Percentiles rank a stretch among this genome's conserved stretches.
Evolutionary conservation across 192 early-diverging fungal genomes (phyloP).

Genomic region (Coemansia sp.): DNA sequence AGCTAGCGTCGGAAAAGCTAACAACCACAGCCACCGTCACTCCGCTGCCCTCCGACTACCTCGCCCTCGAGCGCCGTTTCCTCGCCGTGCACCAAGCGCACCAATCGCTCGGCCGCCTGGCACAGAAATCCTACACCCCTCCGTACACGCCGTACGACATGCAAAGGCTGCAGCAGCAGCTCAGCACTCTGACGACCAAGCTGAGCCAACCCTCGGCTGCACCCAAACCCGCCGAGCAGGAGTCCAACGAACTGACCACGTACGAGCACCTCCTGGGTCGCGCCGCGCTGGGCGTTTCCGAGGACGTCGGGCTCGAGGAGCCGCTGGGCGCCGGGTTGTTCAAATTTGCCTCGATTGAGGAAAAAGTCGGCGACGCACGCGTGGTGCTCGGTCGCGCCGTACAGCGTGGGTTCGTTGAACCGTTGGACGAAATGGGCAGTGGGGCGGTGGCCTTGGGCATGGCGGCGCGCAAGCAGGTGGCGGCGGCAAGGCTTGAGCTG

Average conservation of each 20-base stretch:
- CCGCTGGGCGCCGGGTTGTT: slow-evolving; percentile 82
- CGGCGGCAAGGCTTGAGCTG: slow-evolving; percentile 74
- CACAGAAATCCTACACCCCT: slow-evolving; percentile 65
- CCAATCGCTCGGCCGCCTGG: slow-evolving; percentile 67
- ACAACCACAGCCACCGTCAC: slow-evolving; percentile 81
- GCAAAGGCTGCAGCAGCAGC: slow-evolving; percentile 60
- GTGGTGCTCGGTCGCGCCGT: slow-evolving; percentile 74
- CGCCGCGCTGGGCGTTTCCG: slow-evolving; percentile 64
- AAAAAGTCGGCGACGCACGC: slow-evolving; percentile 80
- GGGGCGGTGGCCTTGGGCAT: slow-evolving; percentile 75
- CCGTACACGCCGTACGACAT: slow-evolving; percentile 72
- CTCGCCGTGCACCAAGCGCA: slow-evolving; percentile 23
- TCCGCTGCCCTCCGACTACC: slow-evolving; percentile 90
- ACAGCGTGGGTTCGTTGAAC: slow-evolving; percentile 70
- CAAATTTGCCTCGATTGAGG: slow-evolving; percentile 82
- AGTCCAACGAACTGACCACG: slow-evolving; percentile 54
- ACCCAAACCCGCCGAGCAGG: too few relatives aligned
- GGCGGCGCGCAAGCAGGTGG: slow-evolving; percentile 84
- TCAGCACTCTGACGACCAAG: slow-evolving; percentile 56
- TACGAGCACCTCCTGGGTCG: slow-evolving; percentile 74
- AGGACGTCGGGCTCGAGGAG: slow-evolving; percentile 71
- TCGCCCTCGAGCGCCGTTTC: slow-evolving; percentile 73
- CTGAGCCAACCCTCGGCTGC: too few relatives aligned
- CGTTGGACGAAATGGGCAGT: slow-evolving; percentile 68
- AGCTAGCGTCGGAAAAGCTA: slow-evolving; percentile 87